A percentile compares a stretch with the other conserved stretches of the same genome.
Conservation (phyloP, 2,329 filamentous ascomycete species). For the Colletotrichum somersetense region DNA sequence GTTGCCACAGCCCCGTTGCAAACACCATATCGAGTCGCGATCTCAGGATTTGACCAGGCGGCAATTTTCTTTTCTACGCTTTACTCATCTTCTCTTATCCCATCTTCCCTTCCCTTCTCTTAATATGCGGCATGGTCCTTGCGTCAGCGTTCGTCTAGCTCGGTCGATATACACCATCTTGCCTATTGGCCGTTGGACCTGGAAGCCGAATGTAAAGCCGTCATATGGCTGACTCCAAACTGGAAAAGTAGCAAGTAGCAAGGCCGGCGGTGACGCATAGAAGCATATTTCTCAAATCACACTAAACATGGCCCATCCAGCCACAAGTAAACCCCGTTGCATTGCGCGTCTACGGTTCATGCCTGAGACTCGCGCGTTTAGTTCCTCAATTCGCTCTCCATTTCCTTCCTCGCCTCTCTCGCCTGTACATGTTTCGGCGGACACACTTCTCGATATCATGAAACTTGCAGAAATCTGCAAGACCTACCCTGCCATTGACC, state of each 20-base stretch:
- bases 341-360: neutral
- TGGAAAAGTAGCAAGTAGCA: neutral
- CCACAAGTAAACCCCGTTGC: neutral
- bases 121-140: neutral
- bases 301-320: neutral
- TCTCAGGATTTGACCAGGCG: neutral
- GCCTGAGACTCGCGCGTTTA: neutral
- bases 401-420: no score
- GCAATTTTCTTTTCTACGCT: neutral
- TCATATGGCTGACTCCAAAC: neutral
- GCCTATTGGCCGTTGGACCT: neutral
- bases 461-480: neutral
- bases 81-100: no score
- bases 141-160: neutral
- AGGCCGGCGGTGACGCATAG: neutral
- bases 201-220: neutral
- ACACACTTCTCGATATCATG: no score
- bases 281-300: neutral
- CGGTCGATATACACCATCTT: neutral
- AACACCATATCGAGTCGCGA: neutral
- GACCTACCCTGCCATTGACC: neutral
- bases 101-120: neutral
- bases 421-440: no score
- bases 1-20: neutral
- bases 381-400: no score